Evolutionary conservation across 495 filamentous ascomycete species (phyloP).

Genomic region (Glutinoglossum americanum): DNA sequence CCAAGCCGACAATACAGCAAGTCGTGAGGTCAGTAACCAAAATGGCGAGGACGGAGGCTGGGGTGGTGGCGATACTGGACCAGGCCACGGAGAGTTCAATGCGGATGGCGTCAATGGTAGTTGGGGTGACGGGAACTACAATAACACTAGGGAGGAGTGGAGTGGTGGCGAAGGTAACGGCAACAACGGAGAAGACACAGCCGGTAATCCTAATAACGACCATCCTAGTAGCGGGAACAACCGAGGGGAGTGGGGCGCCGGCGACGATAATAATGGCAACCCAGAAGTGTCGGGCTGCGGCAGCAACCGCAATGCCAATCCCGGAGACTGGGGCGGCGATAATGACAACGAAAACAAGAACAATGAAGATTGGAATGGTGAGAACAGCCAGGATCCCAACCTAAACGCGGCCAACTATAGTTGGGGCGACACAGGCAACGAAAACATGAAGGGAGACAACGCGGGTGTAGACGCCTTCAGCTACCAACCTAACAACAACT

Average conservation of each 20-base stretch:
- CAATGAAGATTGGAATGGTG: constrained; percentile 2
- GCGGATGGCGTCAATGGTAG: background rate
- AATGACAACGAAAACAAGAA: constrained; percentile 4
- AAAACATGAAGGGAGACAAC: background rate
- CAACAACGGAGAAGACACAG: background rate
- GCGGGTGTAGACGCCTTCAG: background rate
- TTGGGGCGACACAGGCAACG: background rate
- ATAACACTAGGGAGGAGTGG: background rate
- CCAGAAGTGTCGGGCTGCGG: too few species aligned
- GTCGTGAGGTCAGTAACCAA: background rate
- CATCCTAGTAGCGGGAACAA: too few species aligned
- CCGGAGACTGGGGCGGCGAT: background rate
- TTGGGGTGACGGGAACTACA: background rate
- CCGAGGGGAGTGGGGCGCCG: background rate
- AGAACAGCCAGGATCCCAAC: background rate
- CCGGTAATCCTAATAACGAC: too few species aligned
- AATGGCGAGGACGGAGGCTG: background rate
- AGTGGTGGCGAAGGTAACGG: background rate
- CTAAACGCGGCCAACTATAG: background rate
- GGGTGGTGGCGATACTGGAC: background rate
- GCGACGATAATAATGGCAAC: background rate
- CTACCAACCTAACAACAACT: background rate
- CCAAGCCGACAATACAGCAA: background rate
- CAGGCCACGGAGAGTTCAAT: background rate
- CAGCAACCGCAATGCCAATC: background rate